Percentiles rank a stretch among this genome's conserved stretches.
Evolutionary conservation across 176 grass and related monocot genomes (phyloP).

Genomic region (Avena atlantica): DNA sequence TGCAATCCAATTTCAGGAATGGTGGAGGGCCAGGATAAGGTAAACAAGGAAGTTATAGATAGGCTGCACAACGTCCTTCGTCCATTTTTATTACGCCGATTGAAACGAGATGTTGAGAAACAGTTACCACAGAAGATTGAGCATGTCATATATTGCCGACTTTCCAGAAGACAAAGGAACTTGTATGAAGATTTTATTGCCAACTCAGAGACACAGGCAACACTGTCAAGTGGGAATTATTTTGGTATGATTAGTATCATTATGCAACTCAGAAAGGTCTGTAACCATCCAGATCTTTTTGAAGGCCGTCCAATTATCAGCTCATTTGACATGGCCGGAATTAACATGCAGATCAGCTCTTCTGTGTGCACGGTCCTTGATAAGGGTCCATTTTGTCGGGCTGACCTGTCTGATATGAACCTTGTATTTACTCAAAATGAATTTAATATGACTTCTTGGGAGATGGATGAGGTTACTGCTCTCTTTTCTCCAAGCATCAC

Average conservation of each 20-base stretch:
- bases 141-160: conserved; percentile 95
- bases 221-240: conserved; percentile 87
- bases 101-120: conserved; percentile 98
- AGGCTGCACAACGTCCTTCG: conserved; percentile 97
- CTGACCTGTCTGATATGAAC: conserved; percentile 79
- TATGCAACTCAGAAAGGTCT: conserved; percentile 99
- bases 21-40: conserved; percentile 98
- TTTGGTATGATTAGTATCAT: conserved; percentile 99
- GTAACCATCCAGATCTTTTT: conserved; percentile 99
- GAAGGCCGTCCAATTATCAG: conserved; percentile 98
- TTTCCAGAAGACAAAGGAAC: conserved; percentile 95
- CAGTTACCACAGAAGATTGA: conserved; percentile 93
- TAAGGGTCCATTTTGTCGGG: conserved; percentile 70
- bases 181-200: conserved; percentile 99
- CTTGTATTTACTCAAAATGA: conserved; percentile 91
- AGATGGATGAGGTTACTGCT: conserved; percentile 60
- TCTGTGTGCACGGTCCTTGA: conserved; percentile 74
- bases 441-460: conserved; percentile 86
- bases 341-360: conserved; percentile 77
- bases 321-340: conserved; percentile 97
- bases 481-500: conserved; percentile 49
- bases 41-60: conserved; percentile 97
- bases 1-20: conserved; percentile 98
- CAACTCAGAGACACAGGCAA: conserved; percentile 92
- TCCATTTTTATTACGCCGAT: conserved; percentile 89